These are phyloP conservation scores for Brassica balearica DNA, from an alignment of 441 rosid genomes.

Conservation along the genomic window DNA sequence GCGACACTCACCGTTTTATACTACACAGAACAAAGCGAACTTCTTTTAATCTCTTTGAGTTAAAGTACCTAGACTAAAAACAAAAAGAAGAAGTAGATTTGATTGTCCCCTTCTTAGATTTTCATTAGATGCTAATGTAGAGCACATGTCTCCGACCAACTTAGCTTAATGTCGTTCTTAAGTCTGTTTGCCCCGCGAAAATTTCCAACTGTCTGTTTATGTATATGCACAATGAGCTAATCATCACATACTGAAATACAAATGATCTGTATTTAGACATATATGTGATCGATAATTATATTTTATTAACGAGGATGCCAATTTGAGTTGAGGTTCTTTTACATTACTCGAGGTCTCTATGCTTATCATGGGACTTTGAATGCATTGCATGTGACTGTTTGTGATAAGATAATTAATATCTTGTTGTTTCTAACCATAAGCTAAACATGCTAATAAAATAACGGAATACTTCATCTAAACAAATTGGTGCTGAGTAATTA, in stretches of 20 bases:
- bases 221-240: slow-evolving; percentile 20
- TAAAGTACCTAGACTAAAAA: slow-evolving; percentile 12
- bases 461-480: not conserved
- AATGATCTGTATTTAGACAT: slow-evolving; percentile 38
- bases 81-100: slow-evolving; percentile 24
- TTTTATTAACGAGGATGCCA: slow-evolving; percentile 2
- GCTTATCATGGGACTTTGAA: slow-evolving; percentile 39
- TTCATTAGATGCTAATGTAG: slow-evolving; percentile 32
- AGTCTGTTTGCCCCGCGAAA: slow-evolving; percentile 31
- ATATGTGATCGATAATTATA: slow-evolving; percentile 21
- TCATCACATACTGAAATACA: slow-evolving; percentile 4
- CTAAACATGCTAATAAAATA: not conserved
- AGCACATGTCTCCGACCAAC: slow-evolving; percentile 36
- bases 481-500: not conserved
- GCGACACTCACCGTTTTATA: slow-evolving; percentile 24
- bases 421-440: not conserved
- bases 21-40: slow-evolving; percentile 19
- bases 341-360: slow-evolving; percentile 35
- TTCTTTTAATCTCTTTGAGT: slow-evolving; percentile 17
- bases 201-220: slow-evolving; percentile 26
- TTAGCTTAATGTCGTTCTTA: slow-evolving; percentile 24
- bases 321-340: slow-evolving; percentile 33
- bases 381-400: slow-evolving; percentile 40
- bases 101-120: slow-evolving; percentile 37
- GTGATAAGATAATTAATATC: slow-evolving; percentile 9